Conservation (phyloP, 169 alveolate species). For the Pseudocohnilembus persalinus region DNA sequence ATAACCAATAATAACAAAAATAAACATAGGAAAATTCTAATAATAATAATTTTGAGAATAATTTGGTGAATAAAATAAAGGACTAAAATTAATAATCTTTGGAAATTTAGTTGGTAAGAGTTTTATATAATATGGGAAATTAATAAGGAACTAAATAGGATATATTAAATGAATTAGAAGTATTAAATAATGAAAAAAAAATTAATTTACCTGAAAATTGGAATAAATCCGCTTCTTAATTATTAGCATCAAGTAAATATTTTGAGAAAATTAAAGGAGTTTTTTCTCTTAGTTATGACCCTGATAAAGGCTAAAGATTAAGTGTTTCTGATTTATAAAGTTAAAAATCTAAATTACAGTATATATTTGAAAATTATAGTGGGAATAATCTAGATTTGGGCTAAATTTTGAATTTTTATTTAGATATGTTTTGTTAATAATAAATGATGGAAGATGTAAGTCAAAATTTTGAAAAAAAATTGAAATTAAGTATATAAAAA, state of each 20-base stretch:
- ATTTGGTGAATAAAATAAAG: too few species aligned
- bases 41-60: too few species aligned
- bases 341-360: background rate
- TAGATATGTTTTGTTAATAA: background rate
- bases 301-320: too few species aligned
- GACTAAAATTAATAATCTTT: background rate
- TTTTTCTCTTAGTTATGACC: background rate
- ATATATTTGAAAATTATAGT: too few species aligned
- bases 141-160: background rate
- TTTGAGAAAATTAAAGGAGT: background rate
- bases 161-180: background rate
- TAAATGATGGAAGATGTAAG: background rate
- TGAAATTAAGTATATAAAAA: too few species aligned
- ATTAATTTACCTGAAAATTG: background rate
- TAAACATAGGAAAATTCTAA: too few species aligned
- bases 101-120: background rate
- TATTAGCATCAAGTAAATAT: background rate
- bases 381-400: background rate
- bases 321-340: too few species aligned
- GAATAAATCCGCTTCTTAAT: background rate
- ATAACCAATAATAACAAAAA: too few species aligned
- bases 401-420: background rate
- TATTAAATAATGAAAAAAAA: too few species aligned
- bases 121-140: too few species aligned
- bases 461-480: too few species aligned